These are phyloP conservation scores for Coemansia sp. DNA, from an alignment of 192 early-diverging fungal species.

Conservation along the genomic window DNA sequence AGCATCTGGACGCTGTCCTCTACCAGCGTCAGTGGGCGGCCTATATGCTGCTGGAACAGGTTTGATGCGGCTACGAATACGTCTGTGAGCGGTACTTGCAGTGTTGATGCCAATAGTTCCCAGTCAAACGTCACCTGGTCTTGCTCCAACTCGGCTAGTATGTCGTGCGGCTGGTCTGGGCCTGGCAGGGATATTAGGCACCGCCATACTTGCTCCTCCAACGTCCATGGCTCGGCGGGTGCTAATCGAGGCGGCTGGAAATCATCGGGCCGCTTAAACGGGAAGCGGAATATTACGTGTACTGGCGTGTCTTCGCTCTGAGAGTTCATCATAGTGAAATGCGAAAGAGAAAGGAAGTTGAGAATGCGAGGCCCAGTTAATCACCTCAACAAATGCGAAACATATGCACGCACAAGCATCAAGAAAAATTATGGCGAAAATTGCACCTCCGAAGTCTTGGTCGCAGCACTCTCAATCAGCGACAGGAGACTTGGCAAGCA, in stretches of 20 bases:
- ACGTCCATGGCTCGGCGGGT: not conserved
- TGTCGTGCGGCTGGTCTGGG: conserved; percentile 32
- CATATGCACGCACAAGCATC: no score
- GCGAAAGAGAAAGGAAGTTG: not conserved
- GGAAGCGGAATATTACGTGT: conserved; percentile 46
- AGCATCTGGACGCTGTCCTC: conserved; percentile 29
- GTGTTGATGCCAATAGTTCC: conserved; percentile 35
- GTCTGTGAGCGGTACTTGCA: conserved; percentile 23
- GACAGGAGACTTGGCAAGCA: no score
- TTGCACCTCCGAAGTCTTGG: no score
- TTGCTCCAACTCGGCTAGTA: conserved; percentile 49
- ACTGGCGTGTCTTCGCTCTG: conserved; percentile 13
- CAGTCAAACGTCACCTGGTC: conserved; percentile 58
- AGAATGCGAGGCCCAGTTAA: not conserved
- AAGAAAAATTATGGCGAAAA: no score
- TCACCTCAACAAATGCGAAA: not conserved
- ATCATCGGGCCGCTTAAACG: conserved; percentile 28
- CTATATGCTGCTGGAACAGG: conserved; percentile 38
- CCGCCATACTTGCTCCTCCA: conserved; percentile 53
- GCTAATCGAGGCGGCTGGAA: conserved; percentile 14
- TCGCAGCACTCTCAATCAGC: no score
- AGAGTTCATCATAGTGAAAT: not conserved
- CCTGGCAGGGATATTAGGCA: conserved; percentile 32
- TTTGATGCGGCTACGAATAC: conserved; percentile 45
- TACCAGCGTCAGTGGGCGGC: conserved; percentile 19